A percentile compares a stretch with the other conserved stretches of the same genome.
Conservation (phyloP, 2,329 filamentous ascomycete genomes). For the Talaromyces rugulosus region DNA sequence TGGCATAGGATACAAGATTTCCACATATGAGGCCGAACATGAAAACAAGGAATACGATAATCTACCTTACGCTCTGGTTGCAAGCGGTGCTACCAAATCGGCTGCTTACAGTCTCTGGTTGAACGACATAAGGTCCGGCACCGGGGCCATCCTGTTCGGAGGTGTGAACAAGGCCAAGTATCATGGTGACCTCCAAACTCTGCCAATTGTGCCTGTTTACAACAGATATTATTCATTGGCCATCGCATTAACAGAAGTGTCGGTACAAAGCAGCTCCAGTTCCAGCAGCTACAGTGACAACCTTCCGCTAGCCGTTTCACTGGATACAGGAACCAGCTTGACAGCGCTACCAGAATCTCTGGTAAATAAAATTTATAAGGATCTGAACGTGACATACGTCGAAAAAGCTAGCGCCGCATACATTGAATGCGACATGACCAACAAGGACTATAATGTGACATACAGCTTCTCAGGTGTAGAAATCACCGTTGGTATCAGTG, state of each 20-base stretch:
- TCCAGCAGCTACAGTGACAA: conserved; percentile 16
- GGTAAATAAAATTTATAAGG: background rate
- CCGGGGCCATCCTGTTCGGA: conserved; percentile 68
- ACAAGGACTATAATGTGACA: background rate
- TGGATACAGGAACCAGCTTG: background rate
- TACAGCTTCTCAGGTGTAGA: conserved; percentile 53
- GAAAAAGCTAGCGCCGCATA: conserved; percentile 43
- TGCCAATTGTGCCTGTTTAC: conserved; percentile 57
- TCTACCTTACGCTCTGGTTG: conserved; percentile 61
- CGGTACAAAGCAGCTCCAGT: background rate
- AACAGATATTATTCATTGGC: conserved; percentile 59
- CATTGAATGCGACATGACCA: background rate
- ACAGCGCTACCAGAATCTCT: background rate
- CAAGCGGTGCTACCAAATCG: conserved; percentile 58
- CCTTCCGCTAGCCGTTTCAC: conserved; percentile 51
- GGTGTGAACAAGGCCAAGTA: conserved; percentile 67
- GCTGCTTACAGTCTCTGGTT: conserved; percentile 72
- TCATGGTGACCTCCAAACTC: conserved; percentile 57
- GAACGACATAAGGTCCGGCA: conserved; percentile 63
- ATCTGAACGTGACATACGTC: background rate
- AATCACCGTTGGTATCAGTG: conserved; percentile 52
- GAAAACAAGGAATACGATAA: conserved; percentile 62
- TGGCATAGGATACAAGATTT: conserved; percentile 85
- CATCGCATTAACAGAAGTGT: conserved; percentile 41
- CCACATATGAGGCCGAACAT: conserved; percentile 40